phyloP scores from a whole-genome alignment of 129 eudicot species.

The Escallonia rubra region DNA sequence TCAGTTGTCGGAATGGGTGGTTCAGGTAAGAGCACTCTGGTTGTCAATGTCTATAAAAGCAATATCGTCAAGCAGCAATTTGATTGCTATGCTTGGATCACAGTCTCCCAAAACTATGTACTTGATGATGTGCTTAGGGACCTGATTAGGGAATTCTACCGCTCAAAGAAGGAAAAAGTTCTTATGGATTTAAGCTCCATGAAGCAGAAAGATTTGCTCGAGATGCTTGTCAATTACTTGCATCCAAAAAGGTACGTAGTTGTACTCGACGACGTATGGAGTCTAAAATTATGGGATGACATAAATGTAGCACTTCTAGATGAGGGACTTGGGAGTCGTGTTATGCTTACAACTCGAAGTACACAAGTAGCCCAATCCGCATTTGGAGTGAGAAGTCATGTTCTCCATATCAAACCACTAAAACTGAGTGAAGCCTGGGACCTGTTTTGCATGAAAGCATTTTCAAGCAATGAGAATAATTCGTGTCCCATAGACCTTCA shows the following conservation, averaged over 20 bases:
- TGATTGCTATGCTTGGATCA: conserved; percentile 16
- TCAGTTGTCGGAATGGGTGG: conserved; percentile 15
- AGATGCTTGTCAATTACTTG: not conserved
- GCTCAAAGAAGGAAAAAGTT: not conserved
- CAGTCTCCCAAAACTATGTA: not conserved
- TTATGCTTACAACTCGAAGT: conserved; percentile 9
- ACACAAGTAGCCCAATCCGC: not conserved
- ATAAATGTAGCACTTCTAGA: not conserved
- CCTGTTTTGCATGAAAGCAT: conserved; percentile 4
- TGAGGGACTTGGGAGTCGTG: conserved; percentile 9
- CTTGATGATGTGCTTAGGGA: not conserved
- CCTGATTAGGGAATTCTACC: not conserved
- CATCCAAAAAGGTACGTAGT: conserved; percentile 3
- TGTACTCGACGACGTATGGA: conserved; percentile 22
- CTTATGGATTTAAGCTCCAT: not conserved
- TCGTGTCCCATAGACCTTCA: not conserved
- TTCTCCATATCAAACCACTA: not conserved
- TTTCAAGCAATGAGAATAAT: not conserved
- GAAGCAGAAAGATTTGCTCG: not conserved
- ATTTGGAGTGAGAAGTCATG: not conserved
- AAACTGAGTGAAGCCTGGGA: not conserved
- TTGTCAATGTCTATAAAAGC: not conserved
- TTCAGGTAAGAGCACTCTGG: conserved; percentile 13
- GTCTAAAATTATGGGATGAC: not conserved
- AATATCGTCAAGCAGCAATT: not conserved